These are phyloP conservation scores for Mercurialis annua DNA, from an alignment of 345 rosid species.

Conservation along the genomic window DNA sequence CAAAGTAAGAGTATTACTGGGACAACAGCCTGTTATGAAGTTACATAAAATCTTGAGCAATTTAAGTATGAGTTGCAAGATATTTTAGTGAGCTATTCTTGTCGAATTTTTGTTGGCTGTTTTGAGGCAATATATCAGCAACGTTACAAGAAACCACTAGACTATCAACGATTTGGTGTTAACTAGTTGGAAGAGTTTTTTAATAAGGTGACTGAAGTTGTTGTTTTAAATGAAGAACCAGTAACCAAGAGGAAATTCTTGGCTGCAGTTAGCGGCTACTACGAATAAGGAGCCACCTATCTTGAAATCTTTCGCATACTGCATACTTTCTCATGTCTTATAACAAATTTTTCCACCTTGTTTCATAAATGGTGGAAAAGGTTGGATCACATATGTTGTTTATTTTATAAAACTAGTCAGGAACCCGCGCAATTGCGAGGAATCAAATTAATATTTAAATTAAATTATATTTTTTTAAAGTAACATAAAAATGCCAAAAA, in stretches of 20 bases:
- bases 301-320: neutral
- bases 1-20: conserved; percentile 26
- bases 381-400: conserved; percentile 13
- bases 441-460: no score
- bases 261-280: conserved; percentile 39
- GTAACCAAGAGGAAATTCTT: conserved; percentile 55
- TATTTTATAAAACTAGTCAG: conserved; percentile 3
- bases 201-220: conserved; percentile 62
- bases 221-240: conserved; percentile 42
- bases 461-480: no score
- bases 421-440: no score
- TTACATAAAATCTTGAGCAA: conserved; percentile 42
- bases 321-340: conserved; percentile 1
- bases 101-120: conserved; percentile 59
- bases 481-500: no score
- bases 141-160: conserved; percentile 68
- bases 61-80: conserved; percentile 84
- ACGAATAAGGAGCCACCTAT: neutral
- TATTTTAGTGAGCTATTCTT: conserved; percentile 80
- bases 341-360: neutral
- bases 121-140: conserved; percentile 81
- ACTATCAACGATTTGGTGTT: conserved; percentile 53
- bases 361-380: neutral
- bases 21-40: conserved; percentile 27
- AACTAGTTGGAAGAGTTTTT: conserved; percentile 73